Evolutionary conservation across 139 green algal genomes (phyloP), one percentile per base, ranked within the genome.

Genomic region (Yamagishiella unicocca): DNA sequence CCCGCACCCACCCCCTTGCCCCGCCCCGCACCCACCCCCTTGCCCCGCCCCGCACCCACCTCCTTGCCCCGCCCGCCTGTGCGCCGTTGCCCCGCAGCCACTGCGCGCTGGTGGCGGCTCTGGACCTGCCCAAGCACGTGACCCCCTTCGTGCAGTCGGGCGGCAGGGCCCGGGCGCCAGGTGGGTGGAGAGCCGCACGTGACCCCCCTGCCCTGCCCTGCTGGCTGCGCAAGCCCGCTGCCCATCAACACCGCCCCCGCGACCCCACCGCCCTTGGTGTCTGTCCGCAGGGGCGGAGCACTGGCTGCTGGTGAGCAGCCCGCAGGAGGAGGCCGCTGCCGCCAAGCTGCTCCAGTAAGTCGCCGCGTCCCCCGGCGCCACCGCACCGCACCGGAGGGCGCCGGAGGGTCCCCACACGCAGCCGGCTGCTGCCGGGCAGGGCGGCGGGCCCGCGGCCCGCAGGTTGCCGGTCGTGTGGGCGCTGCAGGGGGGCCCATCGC

Each of bases 71-170:
- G 50, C 50, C 50, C 50, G 50, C 50, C 50, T 12, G 14, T 17
- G 14, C 17, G 50, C 50, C 17, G 50, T 58, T 67, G 22, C 31
- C 46, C 19, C 8, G 14, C 37, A 84, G 78, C 17, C 38, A 73
- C 43, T 90, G 87, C 35, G 42, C 58, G 62, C 46, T 76, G 29
- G 88, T 91, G 72, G 82, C 67, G 21, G 62, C 82, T 1, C 72
- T 88, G 14, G 87, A 90, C 38, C 35, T 84, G 42, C 81, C 87
- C 40, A 46, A n/a, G 2, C 53, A 90, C 70, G 71, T 88, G 10
- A 62, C 85, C 53, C 43, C 53, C 0, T 87, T 84, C 42, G 37
- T 87, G 55, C 87, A 90, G 87, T 40, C 54, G 21, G 55, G 84
- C 35, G 72, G 84, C n/a, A 31, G 83, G 22, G 82, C 68, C 21